Conservation (phyloP, 129 eudicot species). For the Lactuca sativa region DNA sequence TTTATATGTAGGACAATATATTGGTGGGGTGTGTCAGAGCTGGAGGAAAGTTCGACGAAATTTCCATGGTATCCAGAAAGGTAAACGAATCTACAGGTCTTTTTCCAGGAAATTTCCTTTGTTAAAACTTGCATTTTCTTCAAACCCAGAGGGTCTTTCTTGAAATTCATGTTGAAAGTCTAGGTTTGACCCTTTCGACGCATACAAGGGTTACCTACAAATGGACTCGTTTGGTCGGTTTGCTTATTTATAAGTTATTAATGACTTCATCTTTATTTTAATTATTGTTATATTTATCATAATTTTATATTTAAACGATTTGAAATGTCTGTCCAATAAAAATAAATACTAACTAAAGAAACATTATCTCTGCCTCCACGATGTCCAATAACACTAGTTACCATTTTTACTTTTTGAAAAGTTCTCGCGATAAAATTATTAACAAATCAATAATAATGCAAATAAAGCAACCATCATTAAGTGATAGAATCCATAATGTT, state of each 20-base stretch:
- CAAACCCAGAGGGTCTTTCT: neutral
- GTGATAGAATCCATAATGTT: neutral
- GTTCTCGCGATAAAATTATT: neutral
- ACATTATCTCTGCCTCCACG: neutral
- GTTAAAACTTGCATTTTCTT: neutral
- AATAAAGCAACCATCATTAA: neutral
- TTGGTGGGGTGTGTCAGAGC: neutral
- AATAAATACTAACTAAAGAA: too few relatives aligned
- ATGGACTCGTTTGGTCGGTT: neutral
- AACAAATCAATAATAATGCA: neutral
- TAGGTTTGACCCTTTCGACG: neutral
- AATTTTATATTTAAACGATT: too few relatives aligned
- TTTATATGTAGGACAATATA: conserved; percentile 2
- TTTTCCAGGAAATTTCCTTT: neutral
- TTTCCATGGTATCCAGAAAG: conserved; percentile 25
- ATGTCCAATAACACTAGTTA: neutral
- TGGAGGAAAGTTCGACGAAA: conserved; percentile 29
- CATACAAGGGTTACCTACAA: neutral
- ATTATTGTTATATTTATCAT: neutral
- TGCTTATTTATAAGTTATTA: neutral
- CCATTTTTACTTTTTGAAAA: neutral
- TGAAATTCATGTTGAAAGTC: neutral
- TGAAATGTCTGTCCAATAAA: too few relatives aligned
- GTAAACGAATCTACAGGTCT: neutral
- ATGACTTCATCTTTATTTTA: neutral